Percentiles rank a stretch among this genome's conserved stretches.
phyloP scores from a whole-genome alignment of 2,329 filamentous ascomycete genomes.

The Aphanocladium album region DNA sequence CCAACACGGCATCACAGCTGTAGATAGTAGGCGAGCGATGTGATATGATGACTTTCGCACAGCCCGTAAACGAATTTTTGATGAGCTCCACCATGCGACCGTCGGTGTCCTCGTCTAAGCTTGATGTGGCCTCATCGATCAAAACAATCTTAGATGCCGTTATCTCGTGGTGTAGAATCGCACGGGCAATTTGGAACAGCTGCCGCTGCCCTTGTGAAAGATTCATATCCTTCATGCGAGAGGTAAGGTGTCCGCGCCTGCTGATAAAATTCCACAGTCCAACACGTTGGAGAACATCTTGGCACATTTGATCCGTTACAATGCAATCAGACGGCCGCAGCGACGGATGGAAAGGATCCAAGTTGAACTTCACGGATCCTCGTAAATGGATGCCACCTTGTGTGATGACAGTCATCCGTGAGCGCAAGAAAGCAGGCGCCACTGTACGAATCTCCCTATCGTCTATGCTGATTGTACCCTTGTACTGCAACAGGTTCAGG shows the following conservation, averaged over 20 bases:
- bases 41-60: neutral
- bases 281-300: neutral
- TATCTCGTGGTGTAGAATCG: neutral
- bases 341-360: neutral
- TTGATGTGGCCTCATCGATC: conserved; percentile 1
- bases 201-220: neutral
- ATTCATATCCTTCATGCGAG: neutral
- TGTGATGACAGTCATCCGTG: conserved; percentile 1
- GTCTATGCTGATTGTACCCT: conserved; percentile 7
- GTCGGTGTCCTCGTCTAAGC: neutral
- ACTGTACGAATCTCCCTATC: neutral
- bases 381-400: neutral
- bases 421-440: neutral
- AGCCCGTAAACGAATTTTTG: neutral
- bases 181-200: conserved; percentile 4
- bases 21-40: neutral
- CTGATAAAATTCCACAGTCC: neutral
- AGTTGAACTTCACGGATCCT: conserved; percentile 1
- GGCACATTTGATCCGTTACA: neutral
- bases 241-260: neutral
- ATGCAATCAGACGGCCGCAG: neutral
- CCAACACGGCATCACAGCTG: neutral
- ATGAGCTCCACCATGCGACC: neutral
- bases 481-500: neutral
- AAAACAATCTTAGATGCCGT: neutral